Evolutionary conservation across 2,329 filamentous ascomycete genomes (phyloP).

Genomic region (Xylariaceae sp.): DNA sequence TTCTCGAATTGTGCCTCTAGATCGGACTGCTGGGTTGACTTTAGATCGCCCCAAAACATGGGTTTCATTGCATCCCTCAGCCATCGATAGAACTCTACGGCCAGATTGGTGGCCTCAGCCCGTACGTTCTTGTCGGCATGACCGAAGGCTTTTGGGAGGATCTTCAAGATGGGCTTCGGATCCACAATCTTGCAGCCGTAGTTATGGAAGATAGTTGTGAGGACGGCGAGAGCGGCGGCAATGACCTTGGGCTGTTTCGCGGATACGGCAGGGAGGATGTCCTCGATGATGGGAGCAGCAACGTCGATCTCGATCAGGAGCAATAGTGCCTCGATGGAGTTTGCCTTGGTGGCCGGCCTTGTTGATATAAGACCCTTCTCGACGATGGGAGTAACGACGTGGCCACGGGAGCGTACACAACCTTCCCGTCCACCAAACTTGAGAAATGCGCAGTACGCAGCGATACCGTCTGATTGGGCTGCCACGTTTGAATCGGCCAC

Average conservation of each 20-base stretch:
- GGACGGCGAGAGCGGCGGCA: constrained; percentile 50
- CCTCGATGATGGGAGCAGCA: constrained; percentile 83
- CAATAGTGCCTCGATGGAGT: constrained; percentile 81
- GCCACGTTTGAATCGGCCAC: constrained; percentile 95
- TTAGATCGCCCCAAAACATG: constrained; percentile 94
- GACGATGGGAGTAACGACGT: constrained; percentile 76
- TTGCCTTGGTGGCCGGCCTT: constrained; percentile 84
- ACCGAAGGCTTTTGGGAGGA: constrained; percentile 86
- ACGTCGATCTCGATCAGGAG: constrained; percentile 90
- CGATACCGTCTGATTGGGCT: constrained; percentile 90
- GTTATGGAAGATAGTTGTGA: constrained; percentile 86
- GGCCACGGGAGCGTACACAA: constrained; percentile 73
- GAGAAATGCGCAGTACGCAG: constrained; percentile 85
- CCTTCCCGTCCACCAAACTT: constrained; percentile 85
- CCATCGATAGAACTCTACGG: constrained; percentile 96
- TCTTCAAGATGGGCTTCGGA: constrained; percentile 87
- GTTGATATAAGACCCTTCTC: constrained; percentile 92
- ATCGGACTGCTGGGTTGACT: constrained; percentile 92
- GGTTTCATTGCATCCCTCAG: constrained; percentile 97
- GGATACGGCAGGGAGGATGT: constrained; percentile 64
- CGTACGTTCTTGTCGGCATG: constrained; percentile 98
- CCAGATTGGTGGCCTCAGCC: constrained; percentile 87
- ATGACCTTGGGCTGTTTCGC: constrained; percentile 46
- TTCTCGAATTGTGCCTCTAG: constrained; percentile 93
- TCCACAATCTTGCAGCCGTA: constrained; percentile 95